A percentile compares a stretch with the other conserved stretches of the same genome.
Evolutionary conservation across 148 eudicot species (phyloP).

Genomic region (Diospyros kaki): DNA sequence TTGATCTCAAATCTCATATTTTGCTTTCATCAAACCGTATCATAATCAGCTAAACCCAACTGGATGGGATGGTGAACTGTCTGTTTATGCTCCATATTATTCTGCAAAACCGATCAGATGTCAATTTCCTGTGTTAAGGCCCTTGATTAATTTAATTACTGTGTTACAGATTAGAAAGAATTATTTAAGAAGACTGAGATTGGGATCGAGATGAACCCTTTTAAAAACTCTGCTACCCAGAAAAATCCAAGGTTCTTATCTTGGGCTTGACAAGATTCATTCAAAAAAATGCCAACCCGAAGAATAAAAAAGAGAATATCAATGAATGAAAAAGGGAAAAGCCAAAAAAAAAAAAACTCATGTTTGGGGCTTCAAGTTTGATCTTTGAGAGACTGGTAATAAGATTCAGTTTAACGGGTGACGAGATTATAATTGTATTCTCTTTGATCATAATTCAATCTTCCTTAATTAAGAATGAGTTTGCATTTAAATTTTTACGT

Average conservation of each 20-base stretch:
- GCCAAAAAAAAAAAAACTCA: no score
- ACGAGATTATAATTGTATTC: no score
- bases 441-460: no score
- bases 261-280: constrained; percentile 13
- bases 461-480: no score
- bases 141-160: no score
- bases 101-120: no score
- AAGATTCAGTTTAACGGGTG: no score
- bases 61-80: not conserved
- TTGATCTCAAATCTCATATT: not conserved
- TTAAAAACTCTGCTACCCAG: not conserved
- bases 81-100: no score
- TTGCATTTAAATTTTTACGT: not conserved
- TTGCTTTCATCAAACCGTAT: not conserved
- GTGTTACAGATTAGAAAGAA: not conserved
- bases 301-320: not conserved
- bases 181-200: constrained; percentile 11
- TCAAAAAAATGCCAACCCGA: constrained; percentile 4
- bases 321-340: no score
- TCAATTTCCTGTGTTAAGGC: no score
- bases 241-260: constrained; percentile 3
- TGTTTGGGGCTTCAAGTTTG: no score
- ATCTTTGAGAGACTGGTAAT: no score
- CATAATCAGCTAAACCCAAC: not conserved
- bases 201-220: constrained; percentile 6